phyloP scores from a whole-genome alignment of 306 rosid genomes.

The Abrus pulchellus region DNA sequence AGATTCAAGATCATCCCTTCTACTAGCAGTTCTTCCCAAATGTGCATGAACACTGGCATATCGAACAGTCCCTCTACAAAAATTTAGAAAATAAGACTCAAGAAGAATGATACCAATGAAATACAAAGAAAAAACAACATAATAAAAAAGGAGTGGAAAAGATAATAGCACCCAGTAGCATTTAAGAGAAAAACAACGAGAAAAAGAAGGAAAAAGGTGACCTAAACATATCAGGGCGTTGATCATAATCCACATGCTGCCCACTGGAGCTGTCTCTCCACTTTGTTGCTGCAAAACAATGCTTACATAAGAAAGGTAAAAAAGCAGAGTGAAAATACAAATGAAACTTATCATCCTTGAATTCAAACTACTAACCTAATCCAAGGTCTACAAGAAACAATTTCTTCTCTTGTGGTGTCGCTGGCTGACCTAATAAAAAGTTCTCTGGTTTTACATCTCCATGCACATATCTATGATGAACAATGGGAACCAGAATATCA shows the following conservation, averaged over 20 bases:
- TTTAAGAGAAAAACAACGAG: neutral
- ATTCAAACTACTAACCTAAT: conserved; percentile 67
- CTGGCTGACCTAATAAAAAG: conserved; percentile 93
- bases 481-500: conserved; percentile 16
- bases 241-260: conserved; percentile 95
- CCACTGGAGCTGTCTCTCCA: conserved; percentile 93
- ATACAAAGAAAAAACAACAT: conserved; percentile 2
- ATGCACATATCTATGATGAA: conserved; percentile 81
- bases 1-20: conserved; percentile 97
- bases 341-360: conserved; percentile 21
- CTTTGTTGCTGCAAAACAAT: conserved; percentile 76
- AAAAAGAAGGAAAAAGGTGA: conserved; percentile 39
- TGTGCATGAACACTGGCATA: conserved; percentile 99
- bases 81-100: conserved; percentile 6
- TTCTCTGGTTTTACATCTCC: conserved; percentile 99
- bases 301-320: conserved; percentile 19
- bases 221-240: conserved; percentile 99
- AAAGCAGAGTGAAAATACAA: conserved; percentile 12
- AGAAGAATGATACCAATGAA: conserved; percentile 9
- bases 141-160: conserved; percentile 60
- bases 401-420: conserved; percentile 91
- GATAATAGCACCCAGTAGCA: neutral
- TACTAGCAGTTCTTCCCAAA: conserved; percentile 94
- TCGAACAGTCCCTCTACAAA: conserved; percentile 87
- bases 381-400: conserved; percentile 97